phyloP scores from a whole-genome alignment of 169 alveolate genomes.

The Cystoisospora suis region DNA sequence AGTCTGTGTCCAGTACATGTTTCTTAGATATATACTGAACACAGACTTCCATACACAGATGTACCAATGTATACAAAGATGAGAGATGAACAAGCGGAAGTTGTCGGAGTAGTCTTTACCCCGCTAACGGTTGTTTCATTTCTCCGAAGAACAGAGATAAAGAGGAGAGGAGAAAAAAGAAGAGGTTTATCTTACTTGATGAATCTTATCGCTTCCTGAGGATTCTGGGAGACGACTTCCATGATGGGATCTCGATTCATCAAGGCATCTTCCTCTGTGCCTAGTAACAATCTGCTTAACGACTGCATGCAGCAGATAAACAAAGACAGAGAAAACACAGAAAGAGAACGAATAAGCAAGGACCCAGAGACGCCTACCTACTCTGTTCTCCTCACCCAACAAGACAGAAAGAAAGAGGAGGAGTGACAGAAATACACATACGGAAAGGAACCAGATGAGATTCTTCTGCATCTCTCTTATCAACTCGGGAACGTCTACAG shows the following conservation, averaged over 20 bases:
- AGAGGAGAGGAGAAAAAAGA: neutral
- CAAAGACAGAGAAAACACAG: neutral
- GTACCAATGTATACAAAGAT: too few species aligned
- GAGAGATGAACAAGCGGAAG: neutral
- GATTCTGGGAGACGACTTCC: constrained; percentile 57
- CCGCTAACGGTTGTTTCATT: too few species aligned
- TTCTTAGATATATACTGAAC: too few species aligned
- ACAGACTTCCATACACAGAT: too few species aligned
- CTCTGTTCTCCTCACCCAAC: neutral
- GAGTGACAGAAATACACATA: too few species aligned
- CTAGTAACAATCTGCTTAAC: neutral
- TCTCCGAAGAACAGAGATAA: neutral
- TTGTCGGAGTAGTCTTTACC: too few species aligned
- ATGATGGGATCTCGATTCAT: constrained; percentile 50
- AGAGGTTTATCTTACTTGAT: constrained; percentile 42
- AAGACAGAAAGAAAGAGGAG: neutral
- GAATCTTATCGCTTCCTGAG: constrained; percentile 41
- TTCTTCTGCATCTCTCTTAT: neutral
- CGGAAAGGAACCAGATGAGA: too few species aligned
- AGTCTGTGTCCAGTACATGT: too few species aligned
- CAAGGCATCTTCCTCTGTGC: constrained; percentile 11
- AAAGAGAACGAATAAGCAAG: too few species aligned
- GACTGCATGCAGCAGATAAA: constrained; percentile 8
- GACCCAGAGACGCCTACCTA: too few species aligned
- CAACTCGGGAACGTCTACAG: neutral